These are phyloP conservation scores for Neocucurbitaria cava DNA, from an alignment of 2,329 filamentous ascomycete genomes.

Conservation along the genomic window DNA sequence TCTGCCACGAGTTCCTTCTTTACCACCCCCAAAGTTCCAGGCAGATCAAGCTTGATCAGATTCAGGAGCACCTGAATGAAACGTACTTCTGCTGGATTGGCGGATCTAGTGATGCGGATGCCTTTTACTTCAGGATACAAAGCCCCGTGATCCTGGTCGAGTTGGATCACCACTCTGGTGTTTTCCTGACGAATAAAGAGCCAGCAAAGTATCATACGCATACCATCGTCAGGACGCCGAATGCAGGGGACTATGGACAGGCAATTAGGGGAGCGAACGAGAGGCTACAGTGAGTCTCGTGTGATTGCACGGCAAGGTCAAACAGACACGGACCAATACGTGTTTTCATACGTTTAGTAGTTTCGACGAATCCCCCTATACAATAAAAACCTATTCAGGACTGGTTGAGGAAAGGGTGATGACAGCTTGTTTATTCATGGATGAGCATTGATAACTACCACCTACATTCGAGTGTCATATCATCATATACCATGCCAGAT, in stretches of 20 bases:
- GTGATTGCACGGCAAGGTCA: too few relatives aligned
- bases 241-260: constrained; percentile 77
- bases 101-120: constrained; percentile 68
- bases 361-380: neutral
- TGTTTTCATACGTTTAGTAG: neutral
- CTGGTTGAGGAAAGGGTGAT: too few relatives aligned
- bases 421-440: too few relatives aligned
- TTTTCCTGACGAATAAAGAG: constrained; percentile 75
- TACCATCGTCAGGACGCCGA: constrained; percentile 74
- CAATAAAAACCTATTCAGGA: too few relatives aligned
- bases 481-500: too few relatives aligned
- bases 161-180: constrained; percentile 81
- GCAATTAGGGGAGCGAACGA: constrained; percentile 50
- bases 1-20: constrained; percentile 70
- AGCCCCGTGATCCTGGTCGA: constrained; percentile 77
- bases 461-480: too few relatives aligned
- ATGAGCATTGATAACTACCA: too few relatives aligned
- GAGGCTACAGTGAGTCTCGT: constrained; percentile 15
- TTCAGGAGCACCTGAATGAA: constrained; percentile 66
- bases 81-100: constrained; percentile 85
- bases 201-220: constrained; percentile 83
- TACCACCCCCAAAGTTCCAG: constrained; percentile 69
- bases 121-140: constrained; percentile 81
- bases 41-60: constrained; percentile 61
- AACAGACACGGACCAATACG: too few relatives aligned